Base-by-base conservation (phyloP, 306 rosid genomes). In the Trifolium pratense region DNA sequence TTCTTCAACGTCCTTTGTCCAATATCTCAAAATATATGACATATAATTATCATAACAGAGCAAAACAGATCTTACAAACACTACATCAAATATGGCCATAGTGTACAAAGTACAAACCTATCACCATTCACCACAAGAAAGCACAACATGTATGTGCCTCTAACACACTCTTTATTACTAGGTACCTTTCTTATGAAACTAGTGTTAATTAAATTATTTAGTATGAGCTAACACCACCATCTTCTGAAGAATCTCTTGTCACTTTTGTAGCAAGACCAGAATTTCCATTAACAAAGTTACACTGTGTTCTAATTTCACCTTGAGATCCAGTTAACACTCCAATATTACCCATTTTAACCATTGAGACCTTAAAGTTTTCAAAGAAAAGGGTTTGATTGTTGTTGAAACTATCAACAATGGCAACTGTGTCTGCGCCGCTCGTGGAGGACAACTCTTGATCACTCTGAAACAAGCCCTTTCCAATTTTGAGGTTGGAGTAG, bases 311-410 rank as follows among this genome's bases (percentile, higher is more conserved):
- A 0, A 84, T 75, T 66, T 84, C 74, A 5, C 85, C 88, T 17
- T 70, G 70, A 3, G 81, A 21, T 1, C 83, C 85, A 0, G 81
- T 84, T 18, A 84, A 16, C n/a, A 82, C 83, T 29, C 74, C 70
- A 43, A 78, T 43, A 18, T 75, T 75, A 2, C 83, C 81, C 86
- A 84, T 84, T 26, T 78, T 84, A 9, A 81, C 81, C 85, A 84
- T 84, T 5, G 88, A 78, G 0, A 49, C 85, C 36, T 32, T 61
- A 11, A 84, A 84, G 15, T 16, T 48, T 7, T 31, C 26, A 49
- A 74, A 84, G 83, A 84, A 84, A 1, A 66, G 70, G 5, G 55
- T 29, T 52, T 81, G 83, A 46, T 78, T 51, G 25, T 7, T 23
- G 0, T 18, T 70, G 52, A 74, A 84, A 40, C 15, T 74, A 14